Evolutionary conservation across 2,329 filamentous ascomycete species (phyloP).

Genomic region (Aspergillus viridinutans): DNA sequence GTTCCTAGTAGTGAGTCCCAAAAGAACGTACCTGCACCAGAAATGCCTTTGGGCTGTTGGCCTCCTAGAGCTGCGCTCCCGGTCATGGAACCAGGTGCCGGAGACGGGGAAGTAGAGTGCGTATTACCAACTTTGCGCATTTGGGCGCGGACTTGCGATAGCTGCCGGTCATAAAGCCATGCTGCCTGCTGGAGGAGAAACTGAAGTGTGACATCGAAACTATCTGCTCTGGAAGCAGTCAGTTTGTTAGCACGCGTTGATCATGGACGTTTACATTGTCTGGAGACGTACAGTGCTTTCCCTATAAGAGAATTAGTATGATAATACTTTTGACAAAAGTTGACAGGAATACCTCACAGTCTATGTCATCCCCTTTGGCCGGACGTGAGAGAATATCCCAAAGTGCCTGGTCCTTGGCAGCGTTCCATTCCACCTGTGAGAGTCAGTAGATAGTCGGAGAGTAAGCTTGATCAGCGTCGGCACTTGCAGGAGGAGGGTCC

Average conservation of each 20-base stretch:
- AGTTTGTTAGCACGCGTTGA: neutral
- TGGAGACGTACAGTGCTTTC: slow-evolving; percentile 62
- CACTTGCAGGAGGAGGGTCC: slow-evolving; percentile 75
- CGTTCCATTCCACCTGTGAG: slow-evolving; percentile 77
- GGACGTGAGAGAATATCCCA: slow-evolving; percentile 87
- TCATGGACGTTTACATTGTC: neutral
- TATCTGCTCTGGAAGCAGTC: slow-evolving; percentile 54
- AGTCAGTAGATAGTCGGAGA: slow-evolving; percentile 13
- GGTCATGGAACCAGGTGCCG: slow-evolving; percentile 39
- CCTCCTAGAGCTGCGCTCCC: slow-evolving; percentile 38
- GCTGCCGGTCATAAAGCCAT: slow-evolving; percentile 87
- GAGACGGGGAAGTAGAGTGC: slow-evolving; percentile 41
- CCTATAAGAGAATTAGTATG: slow-evolving; percentile 47
- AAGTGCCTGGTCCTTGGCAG: slow-evolving; percentile 76
- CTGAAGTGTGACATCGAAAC: slow-evolving; percentile 78
- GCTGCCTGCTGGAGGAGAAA: slow-evolving; percentile 92
- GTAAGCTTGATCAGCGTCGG: neutral
- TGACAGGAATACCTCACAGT: slow-evolving; percentile 59
- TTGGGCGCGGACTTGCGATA: slow-evolving; percentile 84
- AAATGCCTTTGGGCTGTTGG: slow-evolving; percentile 30
- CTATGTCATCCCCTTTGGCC: slow-evolving; percentile 72
- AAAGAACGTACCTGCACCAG: slow-evolving; percentile 25
- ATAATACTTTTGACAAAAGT: slow-evolving; percentile 1
- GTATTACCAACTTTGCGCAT: slow-evolving; percentile 62
- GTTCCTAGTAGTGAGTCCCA: neutral